Percentiles rank a stretch among this genome's conserved stretches.
Conservation (phyloP, 306 rosid genomes). For the Malus orientalis region DNA sequence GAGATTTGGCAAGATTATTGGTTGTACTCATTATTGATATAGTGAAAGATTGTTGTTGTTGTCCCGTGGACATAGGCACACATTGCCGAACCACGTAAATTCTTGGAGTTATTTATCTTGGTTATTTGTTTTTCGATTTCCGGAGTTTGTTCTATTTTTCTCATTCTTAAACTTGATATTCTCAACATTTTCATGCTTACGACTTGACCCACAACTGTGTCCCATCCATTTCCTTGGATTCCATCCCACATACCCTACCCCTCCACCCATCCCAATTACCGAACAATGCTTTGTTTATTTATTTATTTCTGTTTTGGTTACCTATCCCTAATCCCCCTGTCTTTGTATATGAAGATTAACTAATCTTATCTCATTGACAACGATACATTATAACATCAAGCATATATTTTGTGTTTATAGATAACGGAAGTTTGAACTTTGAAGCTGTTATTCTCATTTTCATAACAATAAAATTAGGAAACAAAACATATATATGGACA, state of each 20-base stretch:
- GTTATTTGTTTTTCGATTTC: too few relatives aligned
- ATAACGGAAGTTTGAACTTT: neutral
- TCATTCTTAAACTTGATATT: too few relatives aligned
- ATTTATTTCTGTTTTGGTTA: neutral
- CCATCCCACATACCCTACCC: neutral
- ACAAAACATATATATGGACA: neutral
- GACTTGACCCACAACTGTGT: neutral
- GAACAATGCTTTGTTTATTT: neutral
- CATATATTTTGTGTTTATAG: neutral
- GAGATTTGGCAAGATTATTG: too few relatives aligned
- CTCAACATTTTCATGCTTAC: neutral
- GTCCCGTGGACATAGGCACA: too few relatives aligned
- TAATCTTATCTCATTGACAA: neutral
- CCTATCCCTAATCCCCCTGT: neutral
- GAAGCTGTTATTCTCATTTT: neutral
- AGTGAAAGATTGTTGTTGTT: too few relatives aligned
- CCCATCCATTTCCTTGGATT: neutral
- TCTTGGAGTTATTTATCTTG: too few relatives aligned
- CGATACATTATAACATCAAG: neutral
- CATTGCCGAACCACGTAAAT: too few relatives aligned
- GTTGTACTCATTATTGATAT: too few relatives aligned
- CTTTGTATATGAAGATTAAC: neutral
- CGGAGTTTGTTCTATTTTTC: too few relatives aligned
- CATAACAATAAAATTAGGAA: neutral
- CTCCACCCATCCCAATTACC: neutral